Evolutionary conservation across 306 rosid genomes (phyloP).

Genomic region (Cyamopsis tetragonoloba): DNA sequence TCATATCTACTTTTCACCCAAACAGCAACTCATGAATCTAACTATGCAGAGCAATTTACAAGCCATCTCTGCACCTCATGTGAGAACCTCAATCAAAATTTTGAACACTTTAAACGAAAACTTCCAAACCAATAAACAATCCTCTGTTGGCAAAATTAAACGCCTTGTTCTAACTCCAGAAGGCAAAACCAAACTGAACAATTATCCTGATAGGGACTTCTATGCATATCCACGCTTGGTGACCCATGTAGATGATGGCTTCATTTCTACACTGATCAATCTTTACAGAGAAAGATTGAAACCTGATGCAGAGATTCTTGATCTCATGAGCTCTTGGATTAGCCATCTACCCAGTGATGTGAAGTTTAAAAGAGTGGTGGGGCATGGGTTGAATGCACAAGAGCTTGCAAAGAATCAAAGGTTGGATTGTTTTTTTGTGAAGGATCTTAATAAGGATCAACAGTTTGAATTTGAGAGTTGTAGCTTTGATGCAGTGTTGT

Average conservation of each 20-base stretch:
- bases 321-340: slow-evolving; percentile 92
- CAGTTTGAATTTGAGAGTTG: slow-evolving; percentile 48
- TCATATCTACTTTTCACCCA: slow-evolving; percentile 27
- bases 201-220: slow-evolving; percentile 58
- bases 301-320: slow-evolving; percentile 52
- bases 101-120: slow-evolving; percentile 39
- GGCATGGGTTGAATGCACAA: slow-evolving; percentile 80
- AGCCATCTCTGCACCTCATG: slow-evolving; percentile 6
- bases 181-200: slow-evolving; percentile 67
- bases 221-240: slow-evolving; percentile 75
- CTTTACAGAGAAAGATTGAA: slow-evolving; percentile 57
- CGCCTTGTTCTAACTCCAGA: slow-evolving; percentile 55
- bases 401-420: slow-evolving; percentile 72
- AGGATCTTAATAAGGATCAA: slow-evolving; percentile 77
- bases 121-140: slow-evolving; percentile 31
- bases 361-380: slow-evolving; percentile 57
- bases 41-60: slow-evolving; percentile 26
- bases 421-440: slow-evolving; percentile 66
- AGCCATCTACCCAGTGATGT: slow-evolving; percentile 76
- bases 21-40: slow-evolving; percentile 27
- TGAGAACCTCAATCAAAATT: slow-evolving; percentile 30
- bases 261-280: slow-evolving; percentile 64
- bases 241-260: slow-evolving; percentile 69
- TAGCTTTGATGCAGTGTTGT: slow-evolving; percentile 75
- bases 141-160: slow-evolving; percentile 54